Evolutionary conservation across 2,329 filamentous ascomycete species (phyloP).

Genomic region (Aspergillus intermedius): DNA sequence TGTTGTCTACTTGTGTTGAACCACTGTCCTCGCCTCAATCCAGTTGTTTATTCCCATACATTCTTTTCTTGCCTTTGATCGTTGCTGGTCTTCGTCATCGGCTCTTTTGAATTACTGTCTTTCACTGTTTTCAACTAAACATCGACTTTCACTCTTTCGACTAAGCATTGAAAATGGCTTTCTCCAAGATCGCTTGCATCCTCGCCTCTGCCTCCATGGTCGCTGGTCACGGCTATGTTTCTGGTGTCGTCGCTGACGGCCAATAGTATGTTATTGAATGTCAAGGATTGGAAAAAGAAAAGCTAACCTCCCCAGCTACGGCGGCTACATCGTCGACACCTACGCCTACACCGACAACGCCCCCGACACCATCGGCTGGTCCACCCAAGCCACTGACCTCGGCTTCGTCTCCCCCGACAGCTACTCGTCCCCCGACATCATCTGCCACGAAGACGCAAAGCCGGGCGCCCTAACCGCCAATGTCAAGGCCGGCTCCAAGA

Average conservation of each 20-base stretch:
- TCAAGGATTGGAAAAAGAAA: background rate
- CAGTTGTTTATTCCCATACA: background rate
- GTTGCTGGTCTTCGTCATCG: conserved; percentile 10
- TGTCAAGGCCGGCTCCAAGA: conserved; percentile 51
- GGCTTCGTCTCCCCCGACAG: conserved; percentile 47
- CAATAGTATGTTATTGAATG: conserved; percentile 15
- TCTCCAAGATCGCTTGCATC: conserved; percentile 20
- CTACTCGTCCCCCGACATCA: conserved; percentile 48
- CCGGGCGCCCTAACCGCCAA: conserved; percentile 45
- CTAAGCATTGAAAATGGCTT: conserved; percentile 13
- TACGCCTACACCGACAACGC: conserved; percentile 28
- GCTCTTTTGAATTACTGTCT: conserved; percentile 8
- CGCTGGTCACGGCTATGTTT: conserved; percentile 31
- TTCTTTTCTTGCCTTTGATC: conserved; percentile 8
- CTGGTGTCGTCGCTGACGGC: conserved; percentile 23
- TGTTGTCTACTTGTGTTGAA: background rate
- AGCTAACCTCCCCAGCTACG: conserved; percentile 29
- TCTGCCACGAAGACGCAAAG: conserved; percentile 54
- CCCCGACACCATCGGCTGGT: conserved; percentile 49
- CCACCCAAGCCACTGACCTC: conserved; percentile 45
- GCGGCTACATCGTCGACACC: conserved; percentile 33
- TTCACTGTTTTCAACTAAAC: background rate
- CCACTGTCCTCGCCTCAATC: background rate
- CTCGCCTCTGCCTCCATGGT: conserved; percentile 26
- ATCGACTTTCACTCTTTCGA: background rate